Evolutionary conservation across 1,284 basidiomycete genomes (phyloP), one percentile per base, ranked within the genome.

Genomic region (Blastosporella zonata): DNA sequence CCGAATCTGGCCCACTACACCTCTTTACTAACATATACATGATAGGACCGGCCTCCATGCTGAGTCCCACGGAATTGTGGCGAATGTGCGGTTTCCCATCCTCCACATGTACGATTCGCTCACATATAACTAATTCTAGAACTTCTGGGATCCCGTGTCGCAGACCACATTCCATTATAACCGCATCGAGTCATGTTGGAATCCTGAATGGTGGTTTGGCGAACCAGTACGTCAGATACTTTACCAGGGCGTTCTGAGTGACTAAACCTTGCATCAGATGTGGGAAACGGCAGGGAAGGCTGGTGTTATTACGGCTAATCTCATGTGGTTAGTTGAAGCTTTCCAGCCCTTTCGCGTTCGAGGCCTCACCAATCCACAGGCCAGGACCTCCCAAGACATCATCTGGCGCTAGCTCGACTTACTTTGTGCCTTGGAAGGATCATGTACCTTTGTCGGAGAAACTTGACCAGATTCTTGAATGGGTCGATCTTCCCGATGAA

Each of bases 61-160:
- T 0, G 90, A 93, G 63, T 86, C 84, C 17, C 90, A 93, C 63
- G 94, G 93, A 4, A 94, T 97, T 45, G 79, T 97, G 9, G 93
- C 84, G 10, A 97, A 97, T 62, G 87, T 90, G 58, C 10, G 78
- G 64, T 38, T 17, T 13, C 12, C n/a, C 17, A 6, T 17, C 31
- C 20, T 18, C 4, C 13, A 10, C 6, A 10, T 1, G 12, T 15
- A 21, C 18, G 18, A 5, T 35, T 5, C 18, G 15, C 13, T 18
- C 15, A 22, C 18, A n/a, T 29, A 6, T 35, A 33, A 35, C 18
- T 22, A 33, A 33, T 38, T 42, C 12, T 59, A 90, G 88, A 89
- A 91, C 59, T 97, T 97, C 62, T 93, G 82, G 79, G 90, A 93
- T 62, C 91, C 89, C 0, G 62, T 62, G 4, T 72, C 74, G 0